Evolutionary conservation across 139 green algal species (phyloP), one percentile per base, ranked within the genome.

Genomic region (Closterium sp.): DNA sequence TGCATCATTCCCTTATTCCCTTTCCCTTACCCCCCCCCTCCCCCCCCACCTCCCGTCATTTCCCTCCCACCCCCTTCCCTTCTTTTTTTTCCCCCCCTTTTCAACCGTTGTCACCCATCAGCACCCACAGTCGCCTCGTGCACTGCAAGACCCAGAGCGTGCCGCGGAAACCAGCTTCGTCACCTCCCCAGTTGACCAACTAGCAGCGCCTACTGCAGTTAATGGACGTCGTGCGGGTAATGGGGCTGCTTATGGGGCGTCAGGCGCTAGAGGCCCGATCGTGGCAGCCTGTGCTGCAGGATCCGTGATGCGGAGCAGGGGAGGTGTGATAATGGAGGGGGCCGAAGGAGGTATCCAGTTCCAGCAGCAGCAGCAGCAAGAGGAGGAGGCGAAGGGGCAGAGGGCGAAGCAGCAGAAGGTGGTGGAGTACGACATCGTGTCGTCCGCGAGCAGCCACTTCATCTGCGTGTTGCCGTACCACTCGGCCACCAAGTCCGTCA

Each of bases 371-470:
- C 12, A 76, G 55, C 16, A 19, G 23, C 55, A 86, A 23, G 21
- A 86, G 83, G 28, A 3, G 28, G 21, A 86, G 81, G 16, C 10
- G 64, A 19, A 85, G 30, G 16, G 81, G 81, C 81, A 85, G 5
- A 3, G 9, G 69, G 69, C 6, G 28, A 30, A n/a, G 81, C n/a
- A 85, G n/a, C 55, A 2, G 55, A 76, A 76, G 55, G 55, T 76
- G 30, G n/a, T 92, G 21, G 76, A 92, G 89, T 92, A 92, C 21
- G 89, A 92, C 32, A 86, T 92, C 0, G 89, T 87, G 35, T 86
- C 36, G 23, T 83, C 89, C 16, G 23, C 64, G 31, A 55, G 84
- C 23, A 84, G 84, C 33, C 89, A 92, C 86, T 92, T 92, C 32
- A 33, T 66, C 34, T 69, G 31, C 34, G 84, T 92, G 31, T 21